Evolutionary conservation across 2,329 filamentous ascomycete genomes (phyloP).

Genomic region (Neonectria magnoliae): DNA sequence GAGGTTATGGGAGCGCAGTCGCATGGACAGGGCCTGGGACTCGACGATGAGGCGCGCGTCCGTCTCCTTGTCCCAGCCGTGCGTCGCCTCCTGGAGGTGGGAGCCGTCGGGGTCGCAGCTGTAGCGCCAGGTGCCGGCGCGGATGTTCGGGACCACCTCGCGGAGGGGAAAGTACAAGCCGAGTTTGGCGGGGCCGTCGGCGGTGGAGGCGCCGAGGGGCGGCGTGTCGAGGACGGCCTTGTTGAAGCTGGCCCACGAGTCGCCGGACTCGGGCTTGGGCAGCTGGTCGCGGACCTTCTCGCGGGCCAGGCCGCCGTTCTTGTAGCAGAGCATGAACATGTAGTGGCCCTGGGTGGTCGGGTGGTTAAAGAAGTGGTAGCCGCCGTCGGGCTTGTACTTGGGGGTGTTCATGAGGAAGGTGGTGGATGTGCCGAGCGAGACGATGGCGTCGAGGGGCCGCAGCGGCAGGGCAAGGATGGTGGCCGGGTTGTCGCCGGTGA

Average conservation of each 20-base stretch:
- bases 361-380: slow-evolving; percentile 98
- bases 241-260: slow-evolving; percentile 86
- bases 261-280: slow-evolving; percentile 58
- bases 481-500: slow-evolving; percentile 95
- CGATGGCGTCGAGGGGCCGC: slow-evolving; percentile 88
- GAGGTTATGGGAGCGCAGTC: slow-evolving; percentile 82
- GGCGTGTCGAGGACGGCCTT: slow-evolving; percentile 72
- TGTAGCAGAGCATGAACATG: slow-evolving; percentile 99
- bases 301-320: slow-evolving; percentile 93
- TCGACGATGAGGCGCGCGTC: slow-evolving; percentile 91
- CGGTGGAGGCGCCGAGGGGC: slow-evolving; percentile 69
- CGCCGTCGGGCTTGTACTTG: slow-evolving; percentile 87
- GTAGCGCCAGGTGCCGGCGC: slow-evolving; percentile 87
- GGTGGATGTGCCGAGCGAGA: slow-evolving; percentile 92
- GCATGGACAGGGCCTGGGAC: slow-evolving; percentile 92
- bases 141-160: slow-evolving; percentile 94
- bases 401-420: slow-evolving; percentile 98
- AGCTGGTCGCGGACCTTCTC: slow-evolving; percentile 89
- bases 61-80: slow-evolving; percentile 61
- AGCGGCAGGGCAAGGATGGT: slow-evolving; percentile 93
- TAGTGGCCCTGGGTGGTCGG: slow-evolving; percentile 89
- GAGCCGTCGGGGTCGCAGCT: slow-evolving; percentile 66
- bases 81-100: slow-evolving; percentile 52
- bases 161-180: slow-evolving; percentile 96
- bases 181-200: slow-evolving; percentile 73